Evolutionary conservation across 1,139 yeast genomes (phyloP).

Genomic region (Blastobotrys buckinghamii): DNA sequence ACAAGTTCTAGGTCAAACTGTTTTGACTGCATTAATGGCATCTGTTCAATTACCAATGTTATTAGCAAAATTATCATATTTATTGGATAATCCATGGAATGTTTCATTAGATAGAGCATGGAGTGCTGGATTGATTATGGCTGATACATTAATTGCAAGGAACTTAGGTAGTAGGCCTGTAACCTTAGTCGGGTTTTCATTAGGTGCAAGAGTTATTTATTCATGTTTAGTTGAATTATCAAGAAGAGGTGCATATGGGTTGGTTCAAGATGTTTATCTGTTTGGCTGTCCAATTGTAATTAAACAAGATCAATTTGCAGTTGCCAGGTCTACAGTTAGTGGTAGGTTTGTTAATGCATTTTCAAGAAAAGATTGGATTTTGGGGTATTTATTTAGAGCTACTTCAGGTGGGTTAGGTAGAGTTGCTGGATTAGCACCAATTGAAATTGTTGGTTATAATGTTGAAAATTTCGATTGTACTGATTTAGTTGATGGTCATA

Average conservation of each 20-base stretch:
- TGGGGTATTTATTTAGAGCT: constrained; percentile 92
- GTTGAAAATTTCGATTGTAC: constrained; percentile 87
- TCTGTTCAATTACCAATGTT: constrained; percentile 93
- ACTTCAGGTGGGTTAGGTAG: constrained; percentile 90
- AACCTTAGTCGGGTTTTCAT: constrained; percentile 86
- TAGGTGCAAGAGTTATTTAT: constrained; percentile 89
- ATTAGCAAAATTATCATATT: constrained; percentile 78
- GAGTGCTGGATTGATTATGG: constrained; percentile 89
- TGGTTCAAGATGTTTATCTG: constrained; percentile 80
- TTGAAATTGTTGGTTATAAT: constrained; percentile 54
- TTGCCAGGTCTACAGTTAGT: constrained; percentile 82
- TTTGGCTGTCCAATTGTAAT: constrained; percentile 89
- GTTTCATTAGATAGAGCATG: constrained; percentile 96
- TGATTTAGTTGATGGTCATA: constrained; percentile 84
- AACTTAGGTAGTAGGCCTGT: constrained; percentile 91
- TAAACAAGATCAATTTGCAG: constrained; percentile 67
- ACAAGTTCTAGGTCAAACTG: constrained; percentile 89
- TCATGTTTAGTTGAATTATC: constrained; percentile 88
- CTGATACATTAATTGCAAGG: constrained; percentile 82
- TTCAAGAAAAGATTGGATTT: constrained; percentile 91
- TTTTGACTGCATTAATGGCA: constrained; percentile 90
- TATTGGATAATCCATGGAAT: constrained; percentile 96
- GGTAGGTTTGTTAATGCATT: constrained; percentile 89
- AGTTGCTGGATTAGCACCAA: constrained; percentile 83
- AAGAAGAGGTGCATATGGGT: constrained; percentile 77